Evolutionary conservation across 257 asterid genomes (phyloP).

Genomic region (Plectranthus barbatus): DNA sequence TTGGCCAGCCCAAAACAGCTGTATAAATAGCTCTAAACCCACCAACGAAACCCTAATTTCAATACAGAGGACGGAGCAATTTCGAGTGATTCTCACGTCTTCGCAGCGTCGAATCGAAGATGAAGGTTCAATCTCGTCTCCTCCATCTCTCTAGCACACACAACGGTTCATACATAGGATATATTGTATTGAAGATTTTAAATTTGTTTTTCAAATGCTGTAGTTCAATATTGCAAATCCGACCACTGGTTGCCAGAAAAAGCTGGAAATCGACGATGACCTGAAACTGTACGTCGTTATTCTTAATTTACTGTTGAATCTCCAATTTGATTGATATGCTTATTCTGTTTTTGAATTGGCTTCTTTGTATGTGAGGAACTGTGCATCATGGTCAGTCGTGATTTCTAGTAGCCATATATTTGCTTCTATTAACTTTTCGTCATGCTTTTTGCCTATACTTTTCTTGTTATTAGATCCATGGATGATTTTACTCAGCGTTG

Average conservation of each 20-base stretch:
- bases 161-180: not conserved
- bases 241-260: conserved; percentile 50
- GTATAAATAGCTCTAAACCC: not conserved
- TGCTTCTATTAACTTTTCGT: too few relatives aligned
- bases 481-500: too few relatives aligned
- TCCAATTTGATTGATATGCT: not conserved
- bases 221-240: conserved; percentile 48
- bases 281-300: conserved; percentile 35
- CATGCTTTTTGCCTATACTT: too few relatives aligned
- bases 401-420: too few relatives aligned
- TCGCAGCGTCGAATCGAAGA: conserved; percentile 18
- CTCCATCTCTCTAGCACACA: not conserved
- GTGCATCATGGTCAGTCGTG: too few relatives aligned
- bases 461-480: too few relatives aligned
- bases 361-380: too few relatives aligned
- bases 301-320: not conserved
- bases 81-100: not conserved
- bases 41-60: conserved; percentile 3
- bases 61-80: not conserved
- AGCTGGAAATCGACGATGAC: conserved; percentile 48
- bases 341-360: too few relatives aligned
- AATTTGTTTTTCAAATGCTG: not conserved
- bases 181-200: not conserved
- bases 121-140: conserved; percentile 25
- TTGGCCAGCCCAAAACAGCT: not conserved